A percentile compares a stretch with the other conserved stretches of the same genome.
Conservation (phyloP, 352 stramenopile genomes). For the Phytopythium kandeliae region DNA sequence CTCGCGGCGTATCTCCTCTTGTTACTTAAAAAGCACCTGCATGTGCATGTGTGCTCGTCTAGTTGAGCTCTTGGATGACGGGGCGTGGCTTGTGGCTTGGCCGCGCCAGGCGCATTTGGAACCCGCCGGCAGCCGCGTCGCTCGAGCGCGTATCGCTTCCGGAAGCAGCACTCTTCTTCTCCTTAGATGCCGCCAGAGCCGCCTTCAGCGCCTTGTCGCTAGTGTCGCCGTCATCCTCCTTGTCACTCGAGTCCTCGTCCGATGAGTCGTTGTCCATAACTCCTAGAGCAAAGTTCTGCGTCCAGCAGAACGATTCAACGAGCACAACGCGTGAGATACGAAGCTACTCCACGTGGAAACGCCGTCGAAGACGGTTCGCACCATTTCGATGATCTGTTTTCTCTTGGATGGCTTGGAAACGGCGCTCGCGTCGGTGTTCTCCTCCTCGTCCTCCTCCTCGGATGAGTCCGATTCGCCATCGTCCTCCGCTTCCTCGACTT, state of each 20-base stretch:
- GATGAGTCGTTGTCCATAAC: slow-evolving; percentile 48
- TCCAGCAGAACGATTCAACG: background rate
- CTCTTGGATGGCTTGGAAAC: slow-evolving; percentile 16
- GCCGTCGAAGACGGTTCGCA: slow-evolving; percentile 11
- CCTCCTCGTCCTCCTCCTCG: slow-evolving; percentile 13
- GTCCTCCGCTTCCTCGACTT: slow-evolving; percentile 29
- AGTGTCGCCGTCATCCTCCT: slow-evolving; percentile 12
- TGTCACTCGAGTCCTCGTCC: slow-evolving; percentile 18
- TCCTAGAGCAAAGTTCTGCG: slow-evolving; percentile 70
- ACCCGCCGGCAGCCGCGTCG: slow-evolving; percentile 9
- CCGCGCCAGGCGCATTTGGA: slow-evolving; percentile 32
- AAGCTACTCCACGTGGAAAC: background rate
- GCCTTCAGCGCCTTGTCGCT: slow-evolving; percentile 22
- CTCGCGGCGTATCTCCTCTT: background rate
- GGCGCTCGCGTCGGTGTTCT: slow-evolving; percentile 12
- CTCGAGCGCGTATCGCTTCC: background rate
- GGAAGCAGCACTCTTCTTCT: background rate
- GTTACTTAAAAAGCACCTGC: background rate
- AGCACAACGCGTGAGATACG: background rate
- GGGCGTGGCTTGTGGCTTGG: slow-evolving; percentile 34
- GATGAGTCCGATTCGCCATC: background rate
- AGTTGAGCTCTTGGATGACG: slow-evolving; percentile 78
- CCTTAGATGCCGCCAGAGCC: slow-evolving; percentile 12
- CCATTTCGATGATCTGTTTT: slow-evolving; percentile 63
- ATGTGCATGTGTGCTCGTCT: slow-evolving; percentile 1